Conservation (phyloP, 1,284 basidiomycete species). For the Leucoagaricus sp. region DNA sequence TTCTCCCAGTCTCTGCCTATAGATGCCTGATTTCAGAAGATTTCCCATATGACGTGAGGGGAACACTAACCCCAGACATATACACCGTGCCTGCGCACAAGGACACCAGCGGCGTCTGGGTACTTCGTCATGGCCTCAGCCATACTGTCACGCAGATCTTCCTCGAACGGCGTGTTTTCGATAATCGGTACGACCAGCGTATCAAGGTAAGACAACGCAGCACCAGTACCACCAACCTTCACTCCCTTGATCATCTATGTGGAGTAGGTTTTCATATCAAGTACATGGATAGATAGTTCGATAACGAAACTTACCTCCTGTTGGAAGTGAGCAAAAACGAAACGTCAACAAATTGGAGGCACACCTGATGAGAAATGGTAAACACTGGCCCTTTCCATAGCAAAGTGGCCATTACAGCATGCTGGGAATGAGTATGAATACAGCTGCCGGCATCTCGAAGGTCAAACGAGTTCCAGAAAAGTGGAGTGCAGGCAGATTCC, state of each 20-base stretch:
- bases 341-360: not conserved
- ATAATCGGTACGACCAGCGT: slow-evolving; percentile 87
- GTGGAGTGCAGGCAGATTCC: slow-evolving; percentile 82
- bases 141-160: slow-evolving; percentile 86
- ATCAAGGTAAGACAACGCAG: slow-evolving; percentile 77
- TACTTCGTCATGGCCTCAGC: slow-evolving; percentile 77
- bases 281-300: too few species aligned
- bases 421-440: slow-evolving; percentile 87
- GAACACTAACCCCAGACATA: slow-evolving; percentile 76
- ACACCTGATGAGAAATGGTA: slow-evolving; percentile 77
- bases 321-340: slow-evolving; percentile 3
- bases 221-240: slow-evolving; percentile 70
- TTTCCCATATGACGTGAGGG: not conserved
- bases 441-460: slow-evolving; percentile 76
- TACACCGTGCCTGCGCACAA: slow-evolving; percentile 82
- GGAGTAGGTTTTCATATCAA: not conserved
- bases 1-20: slow-evolving; percentile 78
- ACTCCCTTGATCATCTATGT: slow-evolving; percentile 87
- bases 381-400: slow-evolving; percentile 72
- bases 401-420: slow-evolving; percentile 84
- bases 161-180: slow-evolving; percentile 85
- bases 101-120: slow-evolving; percentile 77
- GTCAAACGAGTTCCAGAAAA: slow-evolving; percentile 92
- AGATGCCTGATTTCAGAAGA: slow-evolving; percentile 7
- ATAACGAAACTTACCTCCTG: slow-evolving; percentile 6